A percentile compares a stretch with the other conserved stretches of the same genome.
Conservation (phyloP, 495 filamentous ascomycete species). For the Amphirosellinia nigrospora region DNA sequence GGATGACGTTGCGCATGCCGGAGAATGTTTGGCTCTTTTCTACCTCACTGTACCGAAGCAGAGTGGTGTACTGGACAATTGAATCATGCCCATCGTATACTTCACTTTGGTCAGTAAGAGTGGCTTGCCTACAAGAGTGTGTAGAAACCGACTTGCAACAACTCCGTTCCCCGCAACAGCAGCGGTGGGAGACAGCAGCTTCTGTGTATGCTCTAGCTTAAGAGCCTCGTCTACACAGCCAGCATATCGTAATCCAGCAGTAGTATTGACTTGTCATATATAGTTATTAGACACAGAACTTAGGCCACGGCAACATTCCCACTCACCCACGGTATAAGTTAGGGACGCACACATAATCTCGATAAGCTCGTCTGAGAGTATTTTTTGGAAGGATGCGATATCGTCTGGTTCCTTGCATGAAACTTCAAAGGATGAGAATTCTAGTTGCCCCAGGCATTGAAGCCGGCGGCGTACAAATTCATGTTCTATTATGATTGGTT, state of each 20-base stretch:
- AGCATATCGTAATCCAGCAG: conserved; percentile 33
- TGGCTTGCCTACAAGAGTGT: background rate
- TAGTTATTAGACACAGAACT: background rate
- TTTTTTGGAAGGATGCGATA: conserved; percentile 43
- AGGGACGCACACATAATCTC: conserved; percentile 33
- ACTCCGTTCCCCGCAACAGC: conserved; percentile 45
- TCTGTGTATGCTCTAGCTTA: conserved; percentile 24
- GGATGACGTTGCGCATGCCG: conserved; percentile 37
- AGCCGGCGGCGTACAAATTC: conserved; percentile 57
- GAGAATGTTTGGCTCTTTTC: conserved; percentile 28
- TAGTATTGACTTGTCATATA: conserved; percentile 32
- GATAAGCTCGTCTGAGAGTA: conserved; percentile 44
- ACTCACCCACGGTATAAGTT: conserved; percentile 51
- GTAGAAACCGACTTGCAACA: conserved; percentile 33
- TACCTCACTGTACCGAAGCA: conserved; percentile 16
- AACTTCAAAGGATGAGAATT: conserved; percentile 34
- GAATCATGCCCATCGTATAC: conserved; percentile 33
- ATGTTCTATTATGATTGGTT: conserved; percentile 37
- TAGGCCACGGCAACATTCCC: background rate
- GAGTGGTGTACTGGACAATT: conserved; percentile 38
- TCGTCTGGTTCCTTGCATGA: conserved; percentile 45
- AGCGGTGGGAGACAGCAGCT: conserved; percentile 29
- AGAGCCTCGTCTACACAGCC: conserved; percentile 31
- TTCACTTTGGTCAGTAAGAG: conserved; percentile 22
- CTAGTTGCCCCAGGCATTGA: conserved; percentile 59